Base-by-base conservation (phyloP, 2,329 filamentous ascomycete species). In the Talaromyces sp. region DNA sequence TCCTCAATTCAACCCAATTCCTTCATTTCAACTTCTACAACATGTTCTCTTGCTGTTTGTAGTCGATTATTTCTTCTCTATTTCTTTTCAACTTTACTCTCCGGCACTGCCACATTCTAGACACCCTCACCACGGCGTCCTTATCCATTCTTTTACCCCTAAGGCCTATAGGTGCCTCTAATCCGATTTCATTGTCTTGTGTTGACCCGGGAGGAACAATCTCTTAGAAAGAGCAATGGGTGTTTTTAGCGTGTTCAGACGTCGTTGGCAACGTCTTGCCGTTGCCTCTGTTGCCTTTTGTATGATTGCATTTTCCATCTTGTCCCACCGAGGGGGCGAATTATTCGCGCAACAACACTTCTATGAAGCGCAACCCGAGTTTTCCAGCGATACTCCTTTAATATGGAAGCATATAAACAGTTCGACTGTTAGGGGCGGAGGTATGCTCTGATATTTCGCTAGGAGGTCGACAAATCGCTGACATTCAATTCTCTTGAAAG, bases 191-290 rank as follows among this genome's bases (percentile, higher is more conserved):
- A 40, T 46, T 33, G 43, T 13, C 31, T 9, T n/a, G n/a, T n/a
- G n/a, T 13, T 11, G 5, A 13, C 17, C 19, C 33, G 28, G 21
- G 45, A 13, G 10, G 17, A 13, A n/a, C 19, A 15, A 35, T 28
- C 15, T 21, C 31, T 33, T 48, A 33, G 45, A 19, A 9, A 39
- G 6, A 51, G 43, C 50, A 36, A 59, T 56, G 52, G 57, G 57
- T 8, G 41, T 57, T 35, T 36, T 40, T 21, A 33, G 46, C 15
- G 21, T 40, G 15, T 57, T 57, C 31, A 51, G 60, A 51, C 60
- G 57, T 55, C 60, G 60, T 41, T 61, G 60, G 60, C 60, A 61
- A 51, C 60, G 60, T 43, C 57, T 61, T 35, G 56, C 57, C 25
- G 25, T 59, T 48, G 60, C 46, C 33, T 59, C 60, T 5, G 28